phyloP scores from a whole-genome alignment of 1,139 yeast genomes.

The Yamadazyma mexicana region DNA sequence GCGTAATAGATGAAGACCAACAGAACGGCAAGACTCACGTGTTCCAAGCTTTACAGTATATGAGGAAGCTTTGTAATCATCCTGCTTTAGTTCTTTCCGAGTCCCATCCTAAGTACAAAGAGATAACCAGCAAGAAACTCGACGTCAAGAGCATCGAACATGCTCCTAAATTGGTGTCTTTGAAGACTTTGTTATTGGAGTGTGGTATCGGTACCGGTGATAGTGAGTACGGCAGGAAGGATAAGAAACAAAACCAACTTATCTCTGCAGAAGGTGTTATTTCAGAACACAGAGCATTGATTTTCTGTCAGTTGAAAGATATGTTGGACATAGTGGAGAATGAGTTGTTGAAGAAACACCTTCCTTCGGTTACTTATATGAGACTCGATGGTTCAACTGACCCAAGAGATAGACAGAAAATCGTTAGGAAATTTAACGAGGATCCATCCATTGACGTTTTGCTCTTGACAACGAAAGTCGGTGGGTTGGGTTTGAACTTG shows the following conservation, averaged over 20 bases:
- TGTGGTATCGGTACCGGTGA: conserved; percentile 88
- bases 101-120: conserved; percentile 78
- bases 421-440: conserved; percentile 88
- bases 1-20: conserved; percentile 36
- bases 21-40: conserved; percentile 77
- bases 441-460: conserved; percentile 97
- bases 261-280: conserved; percentile 69
- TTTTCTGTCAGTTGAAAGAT: conserved; percentile 95
- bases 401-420: conserved; percentile 86
- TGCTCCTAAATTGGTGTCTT: conserved; percentile 86
- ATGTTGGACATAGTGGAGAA: conserved; percentile 97
- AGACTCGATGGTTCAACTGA: conserved; percentile 94
- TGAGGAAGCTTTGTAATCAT: conserved; percentile 96
- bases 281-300: conserved; percentile 91
- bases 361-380: conserved; percentile 94
- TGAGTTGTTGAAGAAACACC: conserved; percentile 74
- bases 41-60: conserved; percentile 95
- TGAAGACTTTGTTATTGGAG: conserved; percentile 78
- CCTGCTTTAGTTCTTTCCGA: conserved; percentile 90
- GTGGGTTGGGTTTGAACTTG: conserved; percentile 93
- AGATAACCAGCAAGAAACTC: conserved; percentile 60
- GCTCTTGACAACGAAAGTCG: conserved; percentile 92
- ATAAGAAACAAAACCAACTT: conserved; percentile 30
- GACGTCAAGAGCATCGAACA: conserved; percentile 72
- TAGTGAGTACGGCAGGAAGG: conserved; percentile 37